Percentiles rank a stretch among this genome's conserved stretches.
These are phyloP conservation scores for Penicillium antarcticum DNA, from an alignment of 495 filamentous ascomycete genomes.

Conservation along the genomic window DNA sequence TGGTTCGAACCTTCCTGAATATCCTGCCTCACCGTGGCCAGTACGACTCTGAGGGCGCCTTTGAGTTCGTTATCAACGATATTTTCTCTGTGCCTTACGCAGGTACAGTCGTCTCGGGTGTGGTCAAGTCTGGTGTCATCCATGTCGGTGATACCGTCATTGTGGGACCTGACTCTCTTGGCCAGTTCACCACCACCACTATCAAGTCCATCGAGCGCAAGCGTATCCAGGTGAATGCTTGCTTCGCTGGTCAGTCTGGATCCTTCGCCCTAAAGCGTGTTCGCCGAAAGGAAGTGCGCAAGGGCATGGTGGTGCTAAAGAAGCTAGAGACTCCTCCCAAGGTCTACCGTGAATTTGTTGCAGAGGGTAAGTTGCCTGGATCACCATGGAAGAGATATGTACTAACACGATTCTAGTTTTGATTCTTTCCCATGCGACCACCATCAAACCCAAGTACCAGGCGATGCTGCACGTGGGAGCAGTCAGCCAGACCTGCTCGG, in stretches of 20 bases:
- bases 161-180: slow-evolving; percentile 87
- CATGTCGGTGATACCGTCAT: slow-evolving; percentile 88
- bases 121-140: slow-evolving; percentile 79
- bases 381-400: neutral
- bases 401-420: slow-evolving; percentile 57
- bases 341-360: slow-evolving; percentile 88
- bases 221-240: slow-evolving; percentile 83
- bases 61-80: slow-evolving; percentile 96
- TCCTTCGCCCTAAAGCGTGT: slow-evolving; percentile 87
- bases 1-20: slow-evolving; percentile 88
- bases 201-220: slow-evolving; percentile 95
- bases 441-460: slow-evolving; percentile 96
- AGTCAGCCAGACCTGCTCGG: slow-evolving; percentile 91
- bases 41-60: slow-evolving; percentile 81
- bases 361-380: slow-evolving; percentile 61
- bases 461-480: slow-evolving; percentile 98
- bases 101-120: slow-evolving; percentile 91
- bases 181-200: slow-evolving; percentile 84
- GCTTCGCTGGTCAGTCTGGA: slow-evolving; percentile 87
- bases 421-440: slow-evolving; percentile 95
- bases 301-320: slow-evolving; percentile 95
- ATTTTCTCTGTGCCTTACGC: slow-evolving; percentile 99
- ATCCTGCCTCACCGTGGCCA: slow-evolving; percentile 94
- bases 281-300: slow-evolving; percentile 87
- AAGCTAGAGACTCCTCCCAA: slow-evolving; percentile 73